These are phyloP conservation scores for Lathyrus aphaca DNA, from an alignment of 306 rosid genomes.

Conservation along the genomic window DNA sequence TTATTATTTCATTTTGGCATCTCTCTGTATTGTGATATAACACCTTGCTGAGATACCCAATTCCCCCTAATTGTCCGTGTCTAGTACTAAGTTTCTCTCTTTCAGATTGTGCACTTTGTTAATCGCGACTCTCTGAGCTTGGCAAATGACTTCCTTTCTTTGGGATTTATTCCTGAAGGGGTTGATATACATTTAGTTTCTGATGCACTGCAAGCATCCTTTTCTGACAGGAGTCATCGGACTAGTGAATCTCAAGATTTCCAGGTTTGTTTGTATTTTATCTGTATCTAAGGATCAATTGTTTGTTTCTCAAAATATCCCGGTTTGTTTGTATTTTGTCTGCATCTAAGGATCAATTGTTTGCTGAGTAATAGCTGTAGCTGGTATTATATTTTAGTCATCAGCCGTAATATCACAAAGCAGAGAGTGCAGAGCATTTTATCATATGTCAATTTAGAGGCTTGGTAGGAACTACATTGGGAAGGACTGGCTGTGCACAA, in stretches of 20 bases:
- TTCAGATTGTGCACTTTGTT: slow-evolving; percentile 98
- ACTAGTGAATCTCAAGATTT: slow-evolving; percentile 77
- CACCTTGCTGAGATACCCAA: slow-evolving; percentile 25
- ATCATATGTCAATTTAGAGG: slow-evolving; percentile 23
- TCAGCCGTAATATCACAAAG: slow-evolving; percentile 27
- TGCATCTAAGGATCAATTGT: slow-evolving; percentile 19
- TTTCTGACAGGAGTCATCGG: slow-evolving; percentile 44
- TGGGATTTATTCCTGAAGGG: slow-evolving; percentile 97
- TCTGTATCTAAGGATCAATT: background rate
- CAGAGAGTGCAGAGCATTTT: slow-evolving; percentile 21
- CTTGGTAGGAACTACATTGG: background rate
- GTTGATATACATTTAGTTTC: slow-evolving; percentile 68
- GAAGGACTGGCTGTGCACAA: background rate
- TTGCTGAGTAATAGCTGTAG: slow-evolving; percentile 4
- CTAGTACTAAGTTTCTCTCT: slow-evolving; percentile 47
- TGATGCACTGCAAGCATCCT: slow-evolving; percentile 70
- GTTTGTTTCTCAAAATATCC: slow-evolving; percentile 71
- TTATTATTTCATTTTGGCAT: background rate
- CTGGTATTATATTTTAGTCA: slow-evolving; percentile 33
- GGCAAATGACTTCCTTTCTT: slow-evolving; percentile 95
- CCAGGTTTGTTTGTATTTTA: slow-evolving; percentile 62
- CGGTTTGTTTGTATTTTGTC: slow-evolving; percentile 55
- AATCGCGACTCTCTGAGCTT: slow-evolving; percentile 95
- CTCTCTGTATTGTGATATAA: slow-evolving; percentile 14
- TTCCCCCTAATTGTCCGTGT: slow-evolving; percentile 21